Evolutionary conservation across 2,329 filamentous ascomycete species (phyloP).

Genomic region (Cytospora piceae): DNA sequence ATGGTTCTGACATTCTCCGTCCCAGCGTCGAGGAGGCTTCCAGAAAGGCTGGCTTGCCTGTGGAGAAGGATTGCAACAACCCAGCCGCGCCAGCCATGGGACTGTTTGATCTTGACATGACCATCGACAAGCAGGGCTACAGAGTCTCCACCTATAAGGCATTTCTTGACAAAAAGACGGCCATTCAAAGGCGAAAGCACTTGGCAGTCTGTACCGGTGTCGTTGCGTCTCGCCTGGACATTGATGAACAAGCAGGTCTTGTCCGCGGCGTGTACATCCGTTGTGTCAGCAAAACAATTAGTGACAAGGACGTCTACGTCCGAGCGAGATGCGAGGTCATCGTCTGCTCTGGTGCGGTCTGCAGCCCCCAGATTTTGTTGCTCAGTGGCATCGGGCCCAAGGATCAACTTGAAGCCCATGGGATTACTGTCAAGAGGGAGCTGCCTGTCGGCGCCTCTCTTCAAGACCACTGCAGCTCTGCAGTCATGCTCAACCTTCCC

Average conservation of each 20-base stretch:
- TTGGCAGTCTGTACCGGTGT: constrained; percentile 39
- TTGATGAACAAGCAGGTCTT: constrained; percentile 30
- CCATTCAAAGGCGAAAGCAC: constrained; percentile 30
- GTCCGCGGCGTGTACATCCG: constrained; percentile 35
- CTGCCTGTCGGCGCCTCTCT: constrained; percentile 37
- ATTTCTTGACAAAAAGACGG: constrained; percentile 36
- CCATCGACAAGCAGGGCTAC: constrained; percentile 34
- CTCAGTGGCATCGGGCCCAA: constrained; percentile 39
- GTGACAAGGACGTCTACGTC: constrained; percentile 31
- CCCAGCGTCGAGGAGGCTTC: constrained; percentile 35
- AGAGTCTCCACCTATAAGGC: constrained; percentile 36
- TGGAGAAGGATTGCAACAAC: constrained; percentile 37
- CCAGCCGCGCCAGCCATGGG: constrained; percentile 36
- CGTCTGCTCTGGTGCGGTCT: constrained; percentile 37
- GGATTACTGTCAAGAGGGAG: constrained; percentile 35
- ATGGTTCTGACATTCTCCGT: not conserved
- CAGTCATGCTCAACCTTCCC: constrained; percentile 4
- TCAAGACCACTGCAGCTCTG: constrained; percentile 34
- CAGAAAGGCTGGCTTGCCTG: constrained; percentile 35
- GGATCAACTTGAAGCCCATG: constrained; percentile 30
- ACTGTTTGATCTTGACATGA: constrained; percentile 36
- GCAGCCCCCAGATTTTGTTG: constrained; percentile 40
- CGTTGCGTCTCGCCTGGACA: constrained; percentile 36
- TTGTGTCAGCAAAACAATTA: constrained; percentile 27
- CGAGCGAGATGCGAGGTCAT: constrained; percentile 38